Percentiles rank a stretch among this genome's conserved stretches.
phyloP scores from a whole-genome alignment of 2,329 filamentous ascomycete genomes.

The Fusarium falciforme region DNA sequence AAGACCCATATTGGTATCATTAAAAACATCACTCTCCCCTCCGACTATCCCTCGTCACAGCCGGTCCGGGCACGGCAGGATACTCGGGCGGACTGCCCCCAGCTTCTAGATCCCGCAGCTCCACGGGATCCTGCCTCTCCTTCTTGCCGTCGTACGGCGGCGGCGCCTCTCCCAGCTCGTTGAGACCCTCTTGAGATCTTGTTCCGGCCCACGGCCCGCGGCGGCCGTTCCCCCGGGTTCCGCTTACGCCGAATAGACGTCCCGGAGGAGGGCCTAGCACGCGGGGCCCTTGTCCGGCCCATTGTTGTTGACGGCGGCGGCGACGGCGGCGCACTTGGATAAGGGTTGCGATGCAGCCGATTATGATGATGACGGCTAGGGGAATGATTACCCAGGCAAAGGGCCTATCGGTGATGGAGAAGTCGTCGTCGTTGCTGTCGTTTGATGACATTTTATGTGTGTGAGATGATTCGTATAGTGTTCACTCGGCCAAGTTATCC shows the following conservation, averaged over 20 bases:
- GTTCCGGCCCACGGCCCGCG: constrained; percentile 43
- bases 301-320: constrained; percentile 32
- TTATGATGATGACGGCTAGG: constrained; percentile 56
- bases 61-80: constrained; percentile 40
- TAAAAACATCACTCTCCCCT: constrained; percentile 13
- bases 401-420: constrained; percentile 57
- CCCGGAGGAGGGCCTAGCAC: constrained; percentile 37
- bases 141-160: constrained; percentile 66
- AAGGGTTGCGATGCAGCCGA: constrained; percentile 53
- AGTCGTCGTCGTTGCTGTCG: constrained; percentile 28
- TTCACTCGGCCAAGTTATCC: neutral
- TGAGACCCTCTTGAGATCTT: constrained; percentile 64
- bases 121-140: constrained; percentile 32
- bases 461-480: neutral
- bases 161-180: constrained; percentile 73
- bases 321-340: constrained; percentile 57
- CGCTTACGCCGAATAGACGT: constrained; percentile 17
- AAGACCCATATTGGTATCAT: neutral
- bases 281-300: constrained; percentile 20
- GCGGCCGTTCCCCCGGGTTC: constrained; percentile 18
- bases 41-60: constrained; percentile 34
- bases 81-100: constrained; percentile 46
- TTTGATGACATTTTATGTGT: constrained; percentile 18
- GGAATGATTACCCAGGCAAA: constrained; percentile 68
- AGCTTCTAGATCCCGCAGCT: constrained; percentile 44